Percentiles rank a stretch among this genome's conserved stretches.
Evolutionary conservation across 1,284 basidiomycete species (phyloP).

Genomic region (Volvariella surrecta): DNA sequence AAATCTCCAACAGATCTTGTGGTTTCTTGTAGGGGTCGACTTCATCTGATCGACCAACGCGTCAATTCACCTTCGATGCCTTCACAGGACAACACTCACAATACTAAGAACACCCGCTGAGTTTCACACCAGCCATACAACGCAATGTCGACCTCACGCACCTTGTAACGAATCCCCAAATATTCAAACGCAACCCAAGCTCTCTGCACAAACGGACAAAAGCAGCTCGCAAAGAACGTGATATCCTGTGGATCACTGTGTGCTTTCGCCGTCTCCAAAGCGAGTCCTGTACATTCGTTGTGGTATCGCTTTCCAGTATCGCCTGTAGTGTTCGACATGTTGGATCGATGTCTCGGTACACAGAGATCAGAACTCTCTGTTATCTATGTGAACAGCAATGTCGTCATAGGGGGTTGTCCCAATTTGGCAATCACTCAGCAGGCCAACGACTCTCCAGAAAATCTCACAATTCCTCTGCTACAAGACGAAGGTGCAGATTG

Average conservation of each 20-base stretch:
- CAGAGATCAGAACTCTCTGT: no score
- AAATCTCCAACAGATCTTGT: constrained; percentile 65
- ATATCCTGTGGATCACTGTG: constrained; percentile 39
- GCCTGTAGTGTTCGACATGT: constrained; percentile 14
- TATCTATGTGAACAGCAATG: no score
- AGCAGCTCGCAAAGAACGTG: constrained; percentile 62
- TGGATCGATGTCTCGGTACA: no score
- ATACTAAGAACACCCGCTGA: constrained; percentile 12
- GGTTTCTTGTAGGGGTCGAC: constrained; percentile 82
- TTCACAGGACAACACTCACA: constrained; percentile 12
- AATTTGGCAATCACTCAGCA: no score
- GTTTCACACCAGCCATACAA: background rate
- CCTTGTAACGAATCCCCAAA: constrained; percentile 54
- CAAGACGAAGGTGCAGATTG: no score
- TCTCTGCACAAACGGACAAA: constrained; percentile 70
- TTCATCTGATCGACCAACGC: constrained; percentile 41
- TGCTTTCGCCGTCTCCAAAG: constrained; percentile 43
- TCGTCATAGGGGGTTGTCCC: no score
- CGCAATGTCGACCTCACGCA: constrained; percentile 12
- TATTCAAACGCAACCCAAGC: constrained; percentile 63
- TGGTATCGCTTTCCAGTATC: constrained; percentile 43
- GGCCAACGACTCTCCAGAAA: no score
- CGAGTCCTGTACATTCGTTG: constrained; percentile 48
- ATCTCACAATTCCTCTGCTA: no score
- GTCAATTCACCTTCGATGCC: background rate